Conservation (phyloP, 179 eudicot species). For the Drosera spatulata region DNA sequence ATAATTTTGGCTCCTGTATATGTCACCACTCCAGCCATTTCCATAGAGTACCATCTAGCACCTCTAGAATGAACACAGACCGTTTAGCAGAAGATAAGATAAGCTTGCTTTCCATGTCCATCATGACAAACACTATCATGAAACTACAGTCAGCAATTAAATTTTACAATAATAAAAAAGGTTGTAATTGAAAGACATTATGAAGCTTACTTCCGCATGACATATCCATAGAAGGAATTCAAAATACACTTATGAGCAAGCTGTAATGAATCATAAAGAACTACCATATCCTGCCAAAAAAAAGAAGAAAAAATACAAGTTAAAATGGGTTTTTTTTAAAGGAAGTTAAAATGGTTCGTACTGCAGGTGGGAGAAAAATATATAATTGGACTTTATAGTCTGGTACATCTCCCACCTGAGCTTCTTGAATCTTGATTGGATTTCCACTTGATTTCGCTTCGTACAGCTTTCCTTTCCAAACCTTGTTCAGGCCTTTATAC, state of each 20-base stretch:
- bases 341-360: not conserved
- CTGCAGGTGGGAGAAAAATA: not conserved
- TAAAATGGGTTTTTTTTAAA: not conserved
- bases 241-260: conserved; percentile 98
- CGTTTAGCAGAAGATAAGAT: conserved; percentile 1
- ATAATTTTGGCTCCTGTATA: conserved; percentile 98
- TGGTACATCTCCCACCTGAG: conserved; percentile 42
- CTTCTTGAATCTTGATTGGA: conserved; percentile 94
- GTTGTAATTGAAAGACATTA: no score
- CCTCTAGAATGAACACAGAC: conserved; percentile 40
- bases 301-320: conserved; percentile 1
- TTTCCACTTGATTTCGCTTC: conserved; percentile 94
- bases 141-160: no score
- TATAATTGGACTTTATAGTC: not conserved
- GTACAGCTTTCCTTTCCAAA: conserved; percentile 89
- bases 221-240: conserved; percentile 97
- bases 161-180: not conserved
- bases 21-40: conserved; percentile 99
- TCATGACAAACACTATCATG: not conserved
- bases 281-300: conserved; percentile 80
- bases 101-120: not conserved
- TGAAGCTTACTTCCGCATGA: conserved; percentile 88
- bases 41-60: conserved; percentile 99
- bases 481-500: conserved; percentile 95
- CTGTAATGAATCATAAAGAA: conserved; percentile 93